Conservation (phyloP, 257 asterid species). For the Capsicum chinense region DNA sequence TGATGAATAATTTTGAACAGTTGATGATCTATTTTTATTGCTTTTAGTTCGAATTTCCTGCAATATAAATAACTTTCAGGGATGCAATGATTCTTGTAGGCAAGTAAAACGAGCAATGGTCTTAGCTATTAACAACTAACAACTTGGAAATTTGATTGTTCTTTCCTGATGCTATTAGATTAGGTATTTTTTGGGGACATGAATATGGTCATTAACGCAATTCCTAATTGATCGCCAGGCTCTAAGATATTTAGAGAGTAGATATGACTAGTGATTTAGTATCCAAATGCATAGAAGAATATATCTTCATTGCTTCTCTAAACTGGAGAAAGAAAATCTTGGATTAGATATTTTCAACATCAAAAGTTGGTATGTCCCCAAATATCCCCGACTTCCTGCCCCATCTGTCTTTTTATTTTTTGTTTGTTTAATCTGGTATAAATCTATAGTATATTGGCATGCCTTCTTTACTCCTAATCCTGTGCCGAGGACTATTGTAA, state of each 20-base stretch:
- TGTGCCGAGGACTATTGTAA: too few species aligned
- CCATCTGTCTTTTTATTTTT: not conserved
- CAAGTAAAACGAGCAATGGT: conserved; percentile 31
- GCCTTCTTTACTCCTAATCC: too few species aligned
- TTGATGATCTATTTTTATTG: too few species aligned
- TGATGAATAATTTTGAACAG: too few species aligned
- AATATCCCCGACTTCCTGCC: not conserved
- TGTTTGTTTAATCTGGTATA: not conserved
- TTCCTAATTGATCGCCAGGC: not conserved
- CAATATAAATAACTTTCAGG: too few species aligned
- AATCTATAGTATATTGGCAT: too few species aligned
- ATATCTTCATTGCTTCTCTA: not conserved
- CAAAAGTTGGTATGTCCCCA: not conserved
- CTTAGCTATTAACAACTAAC: not conserved
- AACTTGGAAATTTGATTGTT: not conserved
- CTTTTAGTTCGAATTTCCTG: too few species aligned
- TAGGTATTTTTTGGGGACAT: not conserved
- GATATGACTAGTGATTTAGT: not conserved
- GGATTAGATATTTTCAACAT: not conserved
- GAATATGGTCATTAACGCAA: conserved; percentile 12
- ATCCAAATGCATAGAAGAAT: conserved; percentile 10
- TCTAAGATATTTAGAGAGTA: conserved; percentile 24
- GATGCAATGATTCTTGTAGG: conserved; percentile 38
- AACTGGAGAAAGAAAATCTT: not conserved
- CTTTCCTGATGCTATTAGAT: not conserved